A percentile compares a stretch with the other conserved stretches of the same genome.
These are phyloP conservation scores for Clonostachys sp. DNA, from an alignment of 2,329 filamentous ascomycete genomes.

Conservation along the genomic window DNA sequence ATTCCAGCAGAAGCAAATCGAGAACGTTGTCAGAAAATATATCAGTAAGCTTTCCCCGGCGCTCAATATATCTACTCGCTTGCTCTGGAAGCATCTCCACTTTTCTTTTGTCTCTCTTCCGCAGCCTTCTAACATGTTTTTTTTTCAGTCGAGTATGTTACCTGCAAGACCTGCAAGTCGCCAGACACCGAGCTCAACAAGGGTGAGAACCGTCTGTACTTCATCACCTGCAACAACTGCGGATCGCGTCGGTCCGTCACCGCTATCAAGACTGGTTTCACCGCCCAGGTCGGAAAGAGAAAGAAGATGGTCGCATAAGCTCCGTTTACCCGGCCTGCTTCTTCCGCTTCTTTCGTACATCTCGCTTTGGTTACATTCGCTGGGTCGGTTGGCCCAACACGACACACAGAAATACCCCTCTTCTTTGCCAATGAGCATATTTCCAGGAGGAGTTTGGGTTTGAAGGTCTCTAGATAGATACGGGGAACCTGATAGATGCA, in stretches of 20 bases:
- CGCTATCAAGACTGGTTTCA: conserved; percentile 99
- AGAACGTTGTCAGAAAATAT: conserved; percentile 93
- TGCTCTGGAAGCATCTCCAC: too few species aligned
- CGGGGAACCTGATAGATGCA: too few species aligned
- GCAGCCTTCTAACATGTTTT: conserved; percentile 17
- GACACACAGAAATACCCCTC: too few species aligned
- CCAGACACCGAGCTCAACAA: conserved; percentile 96
- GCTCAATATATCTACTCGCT: neutral
- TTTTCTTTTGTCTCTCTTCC: neutral
- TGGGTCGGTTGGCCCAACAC: too few species aligned
- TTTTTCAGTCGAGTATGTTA: conserved; percentile 81
- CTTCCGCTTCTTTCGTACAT: neutral
- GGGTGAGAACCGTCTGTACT: conserved; percentile 98
- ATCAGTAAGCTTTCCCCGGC: conserved; percentile 60
- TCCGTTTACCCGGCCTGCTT: neutral
- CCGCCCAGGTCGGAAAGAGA: conserved; percentile 97
- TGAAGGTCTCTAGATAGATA: too few species aligned
- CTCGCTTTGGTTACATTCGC: too few species aligned
- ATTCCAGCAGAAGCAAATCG: conserved; percentile 99
- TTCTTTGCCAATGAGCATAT: too few species aligned
- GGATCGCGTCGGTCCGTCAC: conserved; percentile 83
- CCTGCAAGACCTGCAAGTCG: conserved; percentile 96
- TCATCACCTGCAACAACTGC: conserved; percentile 90
- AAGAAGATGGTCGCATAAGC: conserved; percentile 65
- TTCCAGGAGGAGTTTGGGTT: too few species aligned